phyloP scores from a whole-genome alignment of 2,329 filamentous ascomycete species.

The Microsporum canis region DNA sequence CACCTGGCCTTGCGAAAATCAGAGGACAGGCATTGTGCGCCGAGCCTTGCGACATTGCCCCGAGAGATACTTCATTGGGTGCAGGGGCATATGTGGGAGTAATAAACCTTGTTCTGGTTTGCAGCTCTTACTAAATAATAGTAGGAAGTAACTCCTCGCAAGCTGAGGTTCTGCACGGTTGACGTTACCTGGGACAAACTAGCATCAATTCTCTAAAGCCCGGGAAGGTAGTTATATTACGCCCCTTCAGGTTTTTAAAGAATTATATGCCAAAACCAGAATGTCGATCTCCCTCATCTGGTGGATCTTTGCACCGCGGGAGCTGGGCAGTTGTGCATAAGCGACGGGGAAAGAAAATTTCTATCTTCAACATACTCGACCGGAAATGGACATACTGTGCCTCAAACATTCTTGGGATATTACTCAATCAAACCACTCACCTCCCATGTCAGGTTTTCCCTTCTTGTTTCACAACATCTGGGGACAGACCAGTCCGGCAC shows the following conservation, averaged over 20 bases:
- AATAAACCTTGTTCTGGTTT: slow-evolving; percentile 2
- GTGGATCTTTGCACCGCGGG: slow-evolving; percentile 1
- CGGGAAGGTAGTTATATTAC: background rate
- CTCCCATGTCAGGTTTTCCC: background rate
- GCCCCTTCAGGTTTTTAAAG: background rate
- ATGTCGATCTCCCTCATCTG: background rate
- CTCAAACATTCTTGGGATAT: slow-evolving; percentile 1
- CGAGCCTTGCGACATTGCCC: slow-evolving; percentile 3
- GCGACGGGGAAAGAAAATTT: background rate
- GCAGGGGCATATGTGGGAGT: background rate
- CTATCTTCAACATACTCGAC: background rate
- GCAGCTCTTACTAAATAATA: background rate
- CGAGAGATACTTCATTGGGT: slow-evolving; percentile 1
- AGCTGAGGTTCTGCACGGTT: background rate
- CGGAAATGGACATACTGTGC: slow-evolving; percentile 3
- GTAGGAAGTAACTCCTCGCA: background rate
- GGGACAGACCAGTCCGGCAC: background rate
- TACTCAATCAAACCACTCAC: slow-evolving; percentile 1
- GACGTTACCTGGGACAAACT: background rate
- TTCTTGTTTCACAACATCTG: slow-evolving; percentile 1
- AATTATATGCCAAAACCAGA: background rate
- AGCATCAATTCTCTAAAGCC: background rate
- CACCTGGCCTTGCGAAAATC: background rate
- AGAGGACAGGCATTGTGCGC: slow-evolving; percentile 1
- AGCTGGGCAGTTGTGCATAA: slow-evolving; percentile 4